Percentiles rank a stretch among this genome's conserved stretches.
phyloP scores from a whole-genome alignment of 371 early-diverging fungal genomes.

The Saksenaea vasiformis region DNA sequence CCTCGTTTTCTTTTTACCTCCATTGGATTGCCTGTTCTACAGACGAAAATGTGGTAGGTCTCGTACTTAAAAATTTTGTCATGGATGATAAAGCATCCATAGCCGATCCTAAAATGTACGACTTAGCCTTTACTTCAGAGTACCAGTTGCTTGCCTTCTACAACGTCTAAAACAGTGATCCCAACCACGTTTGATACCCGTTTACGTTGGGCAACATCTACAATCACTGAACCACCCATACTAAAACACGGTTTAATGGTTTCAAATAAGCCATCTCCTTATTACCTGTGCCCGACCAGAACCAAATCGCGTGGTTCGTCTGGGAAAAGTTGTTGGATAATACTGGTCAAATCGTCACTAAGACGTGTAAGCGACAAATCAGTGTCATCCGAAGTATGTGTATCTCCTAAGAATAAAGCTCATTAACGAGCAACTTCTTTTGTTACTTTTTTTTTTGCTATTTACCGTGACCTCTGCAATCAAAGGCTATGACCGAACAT shows the following conservation, averaged over 20 bases:
- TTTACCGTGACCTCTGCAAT: constrained; percentile 86
- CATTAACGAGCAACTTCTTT: not conserved
- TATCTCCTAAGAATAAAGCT: constrained; percentile 40
- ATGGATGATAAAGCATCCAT: constrained; percentile 77
- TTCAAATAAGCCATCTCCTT: not conserved
- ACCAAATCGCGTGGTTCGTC: constrained; percentile 56
- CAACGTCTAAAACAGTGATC: constrained; percentile 84
- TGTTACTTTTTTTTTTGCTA: not conserved
- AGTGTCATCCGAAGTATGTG: constrained; percentile 48
- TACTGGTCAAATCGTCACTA: constrained; percentile 56
- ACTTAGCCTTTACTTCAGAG: constrained; percentile 11
- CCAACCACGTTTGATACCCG: constrained; percentile 67
- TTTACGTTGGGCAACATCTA: constrained; percentile 64
- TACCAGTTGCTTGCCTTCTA: constrained; percentile 68
- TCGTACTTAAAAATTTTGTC: constrained; percentile 54
- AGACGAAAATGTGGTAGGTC: constrained; percentile 65
- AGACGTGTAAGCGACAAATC: constrained; percentile 63
- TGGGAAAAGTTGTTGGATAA: constrained; percentile 43
- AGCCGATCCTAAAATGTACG: constrained; percentile 59
- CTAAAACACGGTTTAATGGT: constrained; percentile 37
- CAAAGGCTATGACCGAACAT: constrained; percentile 67
- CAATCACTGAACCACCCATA: constrained; percentile 91
- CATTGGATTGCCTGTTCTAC: constrained; percentile 72
- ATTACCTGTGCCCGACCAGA: constrained; percentile 81
- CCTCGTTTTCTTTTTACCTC: constrained; percentile 34